Base-by-base conservation (phyloP, 2,329 filamentous ascomycete species). In the Amesomyces nigricolor region DNA sequence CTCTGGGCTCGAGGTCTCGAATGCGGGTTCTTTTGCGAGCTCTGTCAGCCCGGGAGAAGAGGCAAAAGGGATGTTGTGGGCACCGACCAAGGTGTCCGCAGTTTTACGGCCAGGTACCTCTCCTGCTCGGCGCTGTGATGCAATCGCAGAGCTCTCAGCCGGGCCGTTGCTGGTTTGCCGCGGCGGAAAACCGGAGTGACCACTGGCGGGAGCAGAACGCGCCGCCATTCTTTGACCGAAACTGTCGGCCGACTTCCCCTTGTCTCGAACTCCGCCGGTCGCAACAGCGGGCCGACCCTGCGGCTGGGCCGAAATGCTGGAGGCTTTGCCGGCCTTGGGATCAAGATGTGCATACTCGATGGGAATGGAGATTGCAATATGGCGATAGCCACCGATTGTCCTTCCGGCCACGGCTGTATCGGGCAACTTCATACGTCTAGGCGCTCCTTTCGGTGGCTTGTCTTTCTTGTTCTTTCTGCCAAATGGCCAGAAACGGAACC, bases 331-430 rank as follows among this genome's bases (percentile, higher is more conserved):
- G 1, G 60, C 56, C 26, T 39, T 16, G 10, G 64, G 60, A 2
- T 70, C 71, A 43, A 77, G 67, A 19, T 78, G 73, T 5, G 73
- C 75, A 55, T 79, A 70, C 59, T 80, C 74, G 11, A 77, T 57
- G 1, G 81, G 81, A 44, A 84, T 82, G 0, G 80, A 82, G 50
- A 84, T 84, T 56, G 80, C 79, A 59, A 85, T 83, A 61, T 84
- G 78, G 4, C 78, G 73, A 63, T 80, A 72, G 1, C 81, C 81
- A 2, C 71, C 75, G 6, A 67, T 77, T 0, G 80, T 83, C 37
- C 69, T 77, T 7, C 78, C 77, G 4, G 78, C 76, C 13, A 84
- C 72, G 11, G 80, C 79, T 22, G 76, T 77, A 63, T 84, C 80
- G 8, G 80, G 80, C 3, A 83, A 71, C 51, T 64, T 67, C 57